Base-by-base conservation (phyloP, 495 filamentous ascomycete genomes). In the Recurvomyces mirabilis region DNA sequence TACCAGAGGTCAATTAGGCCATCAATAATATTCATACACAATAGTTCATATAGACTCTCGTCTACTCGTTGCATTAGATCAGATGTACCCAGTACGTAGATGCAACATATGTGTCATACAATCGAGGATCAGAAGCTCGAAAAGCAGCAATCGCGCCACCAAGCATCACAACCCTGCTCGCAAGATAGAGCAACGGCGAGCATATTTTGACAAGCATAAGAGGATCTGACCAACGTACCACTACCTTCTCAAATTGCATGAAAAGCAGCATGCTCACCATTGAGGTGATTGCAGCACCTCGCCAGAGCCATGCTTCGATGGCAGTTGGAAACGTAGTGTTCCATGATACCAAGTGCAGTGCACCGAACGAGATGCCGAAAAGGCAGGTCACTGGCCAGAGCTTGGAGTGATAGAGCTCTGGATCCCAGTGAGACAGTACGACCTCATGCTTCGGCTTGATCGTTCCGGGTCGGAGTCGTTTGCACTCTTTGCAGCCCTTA, bases 221-320 rank as follows among this genome's bases (percentile, higher is more conserved):
- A 25, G 53, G 48, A 12, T 61, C 62, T 15, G 51, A 46, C 56
- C 60, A 62, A 1, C 58, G 51, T 15, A 63, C 32, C 19, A 39
- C 60, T 49, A 63, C 58, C 39, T 58, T 61, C 38, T 62, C 52
- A 40, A 55, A 65, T 24, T 65, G 59, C 60, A 65, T 65, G 45
- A 63, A 62, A 18, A 62, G 46, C 22, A 64, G 34, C 23, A 49
- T 19, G 15, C 25, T 34, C 9, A 35, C 38, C 13, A 42, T 36
- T 11, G 60, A 64, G 4, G 50, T 40, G 32, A 61, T 52, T 13
- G 54, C 60, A 10, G 61, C 49, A n/a, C 34, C 47, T 14, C 60
- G 58, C 61, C 61, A 63, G 13, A 63, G 46, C 60, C 58, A 56
- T 24, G 24, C 29, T 49, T 39, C 38, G 25, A 32, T 34, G 19